Conservation (phyloP, 2,329 filamentous ascomycete genomes). For the Trichoderma sp. region DNA sequence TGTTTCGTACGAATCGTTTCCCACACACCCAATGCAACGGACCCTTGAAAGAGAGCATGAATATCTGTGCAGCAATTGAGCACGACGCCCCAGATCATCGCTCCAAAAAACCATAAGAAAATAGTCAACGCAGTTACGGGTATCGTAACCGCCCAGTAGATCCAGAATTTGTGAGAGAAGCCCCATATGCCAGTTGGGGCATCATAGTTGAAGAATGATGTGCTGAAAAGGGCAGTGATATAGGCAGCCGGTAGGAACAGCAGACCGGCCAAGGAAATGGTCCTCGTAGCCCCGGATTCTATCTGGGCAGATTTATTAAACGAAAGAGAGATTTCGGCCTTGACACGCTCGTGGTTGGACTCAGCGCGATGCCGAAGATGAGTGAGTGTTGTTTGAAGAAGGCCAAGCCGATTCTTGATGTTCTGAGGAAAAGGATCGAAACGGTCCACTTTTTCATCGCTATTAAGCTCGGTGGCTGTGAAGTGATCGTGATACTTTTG, state of each 20-base stretch:
- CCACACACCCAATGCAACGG: too few species aligned
- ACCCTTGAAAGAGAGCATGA: too few species aligned
- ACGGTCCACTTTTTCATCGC: neutral
- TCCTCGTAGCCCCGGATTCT: conserved; percentile 56
- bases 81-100: neutral
- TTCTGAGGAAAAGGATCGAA: conserved; percentile 19
- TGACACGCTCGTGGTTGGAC: conserved; percentile 48
- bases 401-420: conserved; percentile 38
- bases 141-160: conserved; percentile 39
- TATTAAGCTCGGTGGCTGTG: neutral
- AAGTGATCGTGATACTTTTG: conserved; percentile 35
- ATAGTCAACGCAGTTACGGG: conserved; percentile 34
- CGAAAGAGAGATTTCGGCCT: conserved; percentile 57
- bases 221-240: conserved; percentile 51
- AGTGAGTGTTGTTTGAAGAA: conserved; percentile 38
- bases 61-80: neutral
- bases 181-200: conserved; percentile 32
- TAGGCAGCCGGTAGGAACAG: conserved; percentile 55
- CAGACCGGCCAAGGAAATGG: conserved; percentile 51
- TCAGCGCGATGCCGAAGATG: conserved; percentile 41
- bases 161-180: conserved; percentile 39
- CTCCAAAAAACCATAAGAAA: conserved; percentile 29
- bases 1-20: neutral
- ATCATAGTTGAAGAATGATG: conserved; percentile 45
- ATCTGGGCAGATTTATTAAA: conserved; percentile 47